These are phyloP conservation scores for Vigna mungo DNA, from an alignment of 306 rosid genomes.

Conservation along the genomic window DNA sequence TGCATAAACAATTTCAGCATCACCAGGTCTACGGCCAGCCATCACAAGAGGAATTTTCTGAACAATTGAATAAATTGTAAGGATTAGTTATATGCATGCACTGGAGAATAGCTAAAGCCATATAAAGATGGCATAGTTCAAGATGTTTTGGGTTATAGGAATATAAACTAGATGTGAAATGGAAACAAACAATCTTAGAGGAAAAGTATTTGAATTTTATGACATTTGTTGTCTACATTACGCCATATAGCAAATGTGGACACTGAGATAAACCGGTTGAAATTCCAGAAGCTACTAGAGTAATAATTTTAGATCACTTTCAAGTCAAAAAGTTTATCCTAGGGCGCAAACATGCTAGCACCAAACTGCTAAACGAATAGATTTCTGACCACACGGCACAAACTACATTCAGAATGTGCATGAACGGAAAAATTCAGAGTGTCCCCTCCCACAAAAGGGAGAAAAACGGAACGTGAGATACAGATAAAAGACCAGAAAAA, in stretches of 20 bases:
- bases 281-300: neutral
- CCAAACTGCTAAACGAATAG: slow-evolving; percentile 7
- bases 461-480: neutral
- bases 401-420: neutral
- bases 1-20: slow-evolving; percentile 89
- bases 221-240: neutral
- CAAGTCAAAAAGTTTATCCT: neutral
- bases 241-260: neutral
- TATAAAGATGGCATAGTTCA: neutral
- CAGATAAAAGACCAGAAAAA: slow-evolving; percentile 5
- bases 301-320: neutral
- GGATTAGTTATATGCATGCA: neutral
- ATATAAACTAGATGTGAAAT: slow-evolving; percentile 22
- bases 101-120: neutral
- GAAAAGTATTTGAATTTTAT: neutral
- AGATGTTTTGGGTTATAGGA: neutral
- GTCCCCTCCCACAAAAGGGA: neutral
- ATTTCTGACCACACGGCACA: neutral
- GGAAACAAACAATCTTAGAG: slow-evolving; percentile 12
- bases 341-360: slow-evolving; percentile 4
- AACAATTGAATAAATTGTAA: slow-evolving; percentile 18
- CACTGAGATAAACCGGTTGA: neutral
- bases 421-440: slow-evolving; percentile 16
- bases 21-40: slow-evolving; percentile 92
- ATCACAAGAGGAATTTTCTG: slow-evolving; percentile 87